Evolutionary conservation across 192 early-diverging fungal genomes (phyloP).

Genomic region (Coemansia erecta): DNA sequence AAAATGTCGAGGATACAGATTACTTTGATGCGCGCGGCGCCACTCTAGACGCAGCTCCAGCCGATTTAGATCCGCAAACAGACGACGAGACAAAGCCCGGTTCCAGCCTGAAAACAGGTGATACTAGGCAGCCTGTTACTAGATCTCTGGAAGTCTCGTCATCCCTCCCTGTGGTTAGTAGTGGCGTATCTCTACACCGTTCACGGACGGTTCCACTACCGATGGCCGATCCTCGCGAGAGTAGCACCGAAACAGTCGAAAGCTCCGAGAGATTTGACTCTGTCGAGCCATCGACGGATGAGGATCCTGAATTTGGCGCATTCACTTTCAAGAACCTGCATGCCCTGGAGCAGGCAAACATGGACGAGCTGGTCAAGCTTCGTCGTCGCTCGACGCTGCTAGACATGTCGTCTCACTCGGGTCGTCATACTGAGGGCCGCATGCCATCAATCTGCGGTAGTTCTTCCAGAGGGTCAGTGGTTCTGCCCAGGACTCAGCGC

Average conservation of each 20-base stretch:
- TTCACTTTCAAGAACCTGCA: conserved; percentile 91
- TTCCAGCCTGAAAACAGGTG: too few species aligned
- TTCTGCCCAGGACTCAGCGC: not conserved
- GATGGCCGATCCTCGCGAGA: not conserved
- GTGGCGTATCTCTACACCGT: too few species aligned
- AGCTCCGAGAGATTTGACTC: not conserved
- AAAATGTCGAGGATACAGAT: conserved; percentile 77
- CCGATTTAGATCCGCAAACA: conserved; percentile 22
- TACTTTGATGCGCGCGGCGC: conserved; percentile 94
- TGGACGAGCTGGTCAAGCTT: conserved; percentile 78
- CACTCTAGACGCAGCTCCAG: conserved; percentile 39
- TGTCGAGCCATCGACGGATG: conserved; percentile 6
- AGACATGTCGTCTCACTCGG: conserved; percentile 11
- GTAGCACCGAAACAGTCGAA: conserved; percentile 6
- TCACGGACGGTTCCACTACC: too few species aligned
- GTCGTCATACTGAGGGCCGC: not conserved
- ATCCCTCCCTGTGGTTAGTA: too few species aligned
- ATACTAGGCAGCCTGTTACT: too few species aligned
- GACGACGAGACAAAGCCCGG: conserved; percentile 3
- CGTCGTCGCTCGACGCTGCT: conserved; percentile 52
- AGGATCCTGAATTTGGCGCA: conserved; percentile 72
- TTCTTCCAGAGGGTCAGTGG: not conserved
- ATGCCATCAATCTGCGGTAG: conserved; percentile 6
- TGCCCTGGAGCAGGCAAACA: conserved; percentile 86
- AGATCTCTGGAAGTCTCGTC: too few species aligned